These are phyloP conservation scores for Chenopodium berlandieri DNA, from an alignment of 148 eudicot species.

Conservation along the genomic window DNA sequence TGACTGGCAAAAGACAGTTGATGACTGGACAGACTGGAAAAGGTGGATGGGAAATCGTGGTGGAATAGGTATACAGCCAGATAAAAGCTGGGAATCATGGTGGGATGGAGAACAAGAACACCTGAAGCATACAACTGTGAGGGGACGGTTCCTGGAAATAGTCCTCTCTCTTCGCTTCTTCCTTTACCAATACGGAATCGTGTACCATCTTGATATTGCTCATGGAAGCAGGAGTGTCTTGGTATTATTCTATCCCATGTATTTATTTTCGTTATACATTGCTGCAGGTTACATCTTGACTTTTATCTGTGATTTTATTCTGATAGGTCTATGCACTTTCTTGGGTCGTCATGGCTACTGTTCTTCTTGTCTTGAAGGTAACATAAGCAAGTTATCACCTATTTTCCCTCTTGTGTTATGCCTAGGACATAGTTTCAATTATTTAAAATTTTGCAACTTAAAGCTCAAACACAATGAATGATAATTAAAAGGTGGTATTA, in stretches of 20 bases:
- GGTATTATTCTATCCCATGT: conserved; percentile 39
- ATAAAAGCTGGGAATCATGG: conserved; percentile 99
- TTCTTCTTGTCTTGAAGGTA: conserved; percentile 88
- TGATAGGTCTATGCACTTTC: conserved; percentile 93
- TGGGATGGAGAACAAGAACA: conserved; percentile 97
- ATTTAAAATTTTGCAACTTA: not conserved
- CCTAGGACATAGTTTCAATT: not conserved
- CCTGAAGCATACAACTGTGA: conserved; percentile 69
- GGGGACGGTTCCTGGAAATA: conserved; percentile 83
- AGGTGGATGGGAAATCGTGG: conserved; percentile 99
- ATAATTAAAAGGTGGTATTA: not conserved
- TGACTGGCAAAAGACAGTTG: conserved; percentile 99
- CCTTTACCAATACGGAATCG: conserved; percentile 91
- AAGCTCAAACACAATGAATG: not conserved
- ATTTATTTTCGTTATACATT: not conserved
- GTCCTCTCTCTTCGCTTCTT: conserved; percentile 75
- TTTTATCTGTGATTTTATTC: conserved; percentile 7
- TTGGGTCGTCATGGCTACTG: conserved; percentile 86
- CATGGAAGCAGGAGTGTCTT: conserved; percentile 52
- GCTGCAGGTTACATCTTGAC: conserved; percentile 6
- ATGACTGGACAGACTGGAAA: conserved; percentile 98
- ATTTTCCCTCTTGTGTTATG: not conserved
- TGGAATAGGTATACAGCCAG: conserved; percentile 78
- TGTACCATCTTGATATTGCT: conserved; percentile 87
- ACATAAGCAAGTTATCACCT: not conserved